Conservation (phyloP, 2,329 filamentous ascomycete species). For the Chaetomium strumarium region DNA sequence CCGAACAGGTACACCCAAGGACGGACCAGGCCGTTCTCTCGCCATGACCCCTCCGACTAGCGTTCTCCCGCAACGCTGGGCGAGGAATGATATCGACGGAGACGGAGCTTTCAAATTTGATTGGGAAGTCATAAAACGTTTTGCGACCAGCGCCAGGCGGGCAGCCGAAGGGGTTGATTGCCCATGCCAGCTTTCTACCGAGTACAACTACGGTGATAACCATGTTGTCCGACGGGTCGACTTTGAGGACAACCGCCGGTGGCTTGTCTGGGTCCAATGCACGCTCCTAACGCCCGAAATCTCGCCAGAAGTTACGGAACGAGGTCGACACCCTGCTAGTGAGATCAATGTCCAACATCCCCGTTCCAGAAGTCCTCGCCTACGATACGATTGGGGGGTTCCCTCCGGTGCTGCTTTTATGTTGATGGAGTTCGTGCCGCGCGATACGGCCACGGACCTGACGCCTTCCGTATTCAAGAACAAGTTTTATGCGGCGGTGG, state of each 20-base stretch:
- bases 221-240: neutral
- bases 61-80: too few species aligned
- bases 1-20: too few species aligned
- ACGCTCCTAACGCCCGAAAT: too few species aligned
- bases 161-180: neutral
- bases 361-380: neutral
- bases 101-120: neutral
- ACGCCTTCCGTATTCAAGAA: neutral
- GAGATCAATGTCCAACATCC: neutral
- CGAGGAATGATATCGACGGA: too few species aligned
- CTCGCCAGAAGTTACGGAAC: neutral
- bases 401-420: neutral
- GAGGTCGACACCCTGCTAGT: neutral
- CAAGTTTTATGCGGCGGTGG: neutral
- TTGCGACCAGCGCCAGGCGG: neutral
- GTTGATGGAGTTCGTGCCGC: constrained; percentile 1
- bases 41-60: too few species aligned
- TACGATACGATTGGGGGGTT: neutral
- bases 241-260: too few species aligned
- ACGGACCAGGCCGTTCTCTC: too few species aligned
- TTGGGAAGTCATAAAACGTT: neutral
- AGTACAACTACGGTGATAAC: neutral
- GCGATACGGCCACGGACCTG: neutral
- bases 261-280: too few species aligned
- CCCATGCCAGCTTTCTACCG: neutral